A percentile compares a stretch with the other conserved stretches of the same genome.
These are phyloP conservation scores for Candida vaughaniae DNA, from an alignment of 805 yeast species.

Conservation along the genomic window DNA sequence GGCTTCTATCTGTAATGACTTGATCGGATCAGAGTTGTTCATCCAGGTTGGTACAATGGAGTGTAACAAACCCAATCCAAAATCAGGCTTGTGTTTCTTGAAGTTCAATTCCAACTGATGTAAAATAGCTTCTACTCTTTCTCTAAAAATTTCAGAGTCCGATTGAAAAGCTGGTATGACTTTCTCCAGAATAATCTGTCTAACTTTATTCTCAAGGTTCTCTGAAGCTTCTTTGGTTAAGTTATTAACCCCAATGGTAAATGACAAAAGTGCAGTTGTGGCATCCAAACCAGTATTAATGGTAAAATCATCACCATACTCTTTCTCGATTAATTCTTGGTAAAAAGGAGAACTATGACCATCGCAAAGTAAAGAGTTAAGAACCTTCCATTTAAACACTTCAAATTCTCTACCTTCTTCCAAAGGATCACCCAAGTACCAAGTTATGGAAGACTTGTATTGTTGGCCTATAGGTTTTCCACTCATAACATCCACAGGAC, in stretches of 20 bases:
- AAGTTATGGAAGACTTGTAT: constrained; percentile 77
- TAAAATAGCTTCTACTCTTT: constrained; percentile 75
- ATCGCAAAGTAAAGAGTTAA: constrained; percentile 72
- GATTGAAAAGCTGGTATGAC: constrained; percentile 32
- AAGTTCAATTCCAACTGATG: constrained; percentile 84
- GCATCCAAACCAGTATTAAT: constrained; percentile 87
- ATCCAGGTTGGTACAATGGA: constrained; percentile 84
- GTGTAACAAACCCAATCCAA: constrained; percentile 76
- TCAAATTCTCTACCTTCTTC: constrained; percentile 54
- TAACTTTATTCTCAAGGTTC: constrained; percentile 49
- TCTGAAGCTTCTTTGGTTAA: constrained; percentile 46
- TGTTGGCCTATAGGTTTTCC: constrained; percentile 68
- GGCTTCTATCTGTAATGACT: constrained; percentile 62
- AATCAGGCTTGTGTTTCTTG: constrained; percentile 85
- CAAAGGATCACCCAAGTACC: constrained; percentile 77
- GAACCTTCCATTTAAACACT: constrained; percentile 67
- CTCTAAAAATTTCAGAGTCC: constrained; percentile 23
- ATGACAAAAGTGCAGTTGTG: constrained; percentile 70
- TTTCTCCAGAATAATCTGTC: constrained; percentile 43
- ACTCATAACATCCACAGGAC: constrained; percentile 68
- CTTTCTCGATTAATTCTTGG: constrained; percentile 81
- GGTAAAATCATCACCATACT: constrained; percentile 80
- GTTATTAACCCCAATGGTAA: constrained; percentile 86
- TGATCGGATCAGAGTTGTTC: constrained; percentile 75
- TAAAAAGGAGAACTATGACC: constrained; percentile 93